Evolutionary conservation across 148 eudicot species (phyloP).

Genomic region (Dysphania ambrosioides): DNA sequence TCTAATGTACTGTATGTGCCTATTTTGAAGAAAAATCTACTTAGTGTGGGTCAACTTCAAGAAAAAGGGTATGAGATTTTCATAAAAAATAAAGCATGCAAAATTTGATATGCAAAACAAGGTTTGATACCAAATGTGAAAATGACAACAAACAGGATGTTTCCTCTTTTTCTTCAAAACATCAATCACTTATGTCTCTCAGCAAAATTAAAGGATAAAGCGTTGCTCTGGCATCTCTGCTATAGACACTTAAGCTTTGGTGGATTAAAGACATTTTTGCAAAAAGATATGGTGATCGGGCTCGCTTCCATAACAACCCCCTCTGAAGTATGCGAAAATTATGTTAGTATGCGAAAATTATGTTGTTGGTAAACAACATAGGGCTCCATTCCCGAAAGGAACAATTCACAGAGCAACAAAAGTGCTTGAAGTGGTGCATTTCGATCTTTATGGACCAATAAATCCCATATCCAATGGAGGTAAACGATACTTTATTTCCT

Average conservation of each 20-base stretch:
- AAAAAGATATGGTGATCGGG: constrained; percentile 27
- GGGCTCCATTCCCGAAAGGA: constrained; percentile 6
- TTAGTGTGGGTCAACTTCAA: constrained; percentile 6
- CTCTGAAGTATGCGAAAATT: too few species aligned
- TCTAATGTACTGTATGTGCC: constrained; percentile 30
- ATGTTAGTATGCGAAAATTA: constrained; percentile 12
- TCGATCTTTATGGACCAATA: constrained; percentile 17
- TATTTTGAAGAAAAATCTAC: constrained; percentile 20
- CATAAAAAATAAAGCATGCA: constrained; percentile 17
- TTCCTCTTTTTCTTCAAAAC: constrained; percentile 4
- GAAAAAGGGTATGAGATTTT: constrained; percentile 23
- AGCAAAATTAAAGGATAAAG: background rate
- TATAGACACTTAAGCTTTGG: constrained; percentile 20
- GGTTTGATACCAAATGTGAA: constrained; percentile 11
- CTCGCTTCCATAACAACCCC: background rate
- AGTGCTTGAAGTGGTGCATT: constrained; percentile 18
- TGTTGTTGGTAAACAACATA: constrained; percentile 27
- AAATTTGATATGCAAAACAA: constrained; percentile 3
- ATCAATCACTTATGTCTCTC: constrained; percentile 1
- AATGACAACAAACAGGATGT: constrained; percentile 22
- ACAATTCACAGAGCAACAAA: constrained; percentile 13
- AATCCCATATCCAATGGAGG: constrained; percentile 22
- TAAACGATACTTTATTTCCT: background rate
- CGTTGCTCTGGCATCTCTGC: constrained; percentile 25
- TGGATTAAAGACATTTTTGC: constrained; percentile 10